Evolutionary conservation across 768 basidiomycete species (phyloP), one percentile per base, ranked within the genome.

Genomic region (Chalciporus sphaerocephalus): DNA sequence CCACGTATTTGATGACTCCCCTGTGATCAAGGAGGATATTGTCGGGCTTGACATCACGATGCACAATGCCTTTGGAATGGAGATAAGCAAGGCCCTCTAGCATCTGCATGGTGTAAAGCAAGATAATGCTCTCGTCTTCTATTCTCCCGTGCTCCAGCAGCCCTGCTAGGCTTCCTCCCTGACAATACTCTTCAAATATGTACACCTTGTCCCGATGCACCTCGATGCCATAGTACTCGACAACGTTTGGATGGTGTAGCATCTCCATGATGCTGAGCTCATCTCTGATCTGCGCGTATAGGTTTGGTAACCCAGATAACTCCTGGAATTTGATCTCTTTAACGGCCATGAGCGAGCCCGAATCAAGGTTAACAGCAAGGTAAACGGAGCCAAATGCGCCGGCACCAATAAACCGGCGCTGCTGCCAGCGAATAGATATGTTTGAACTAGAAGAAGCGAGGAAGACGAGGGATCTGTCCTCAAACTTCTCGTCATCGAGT

Each of bases 371-470:
- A 68, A 97, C 87, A 15, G 94, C 96, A 38, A 92, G 80, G 64
- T 98, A 99, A n/a, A 99, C 96, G n/a, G 91, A 95, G 17, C 96
- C 96, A 65, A 96, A 97, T 8, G 96, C 94, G 13, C 96, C 96
- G n/a, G 93, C 85, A 40, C 95, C 96, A 55, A 99, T 97, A 70
- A 97, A 97, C 47, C 87, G 83, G 12, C 95, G 93, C 69, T 99
- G 96, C 64, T 97, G 95, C 96, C 96, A 99, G 32, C 90, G 82
- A 50, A 98, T 85, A 3, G 92, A 90, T 51, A 97, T 92, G 56
- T 95, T 96, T 21, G 92, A 93, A 32, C 84, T 85, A n/a, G 92
- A 92, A 2, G 92, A 92, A 1, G 96, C 96, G 32, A 99, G 78
- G 74, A 93, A 95, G 6, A 93, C 85, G 37, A 96, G 73, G 0